Evolutionary conservation across 2,329 filamentous ascomycete genomes (phyloP), one percentile per base, ranked within the genome.

Genomic region (Biscogniauxia sp.): DNA sequence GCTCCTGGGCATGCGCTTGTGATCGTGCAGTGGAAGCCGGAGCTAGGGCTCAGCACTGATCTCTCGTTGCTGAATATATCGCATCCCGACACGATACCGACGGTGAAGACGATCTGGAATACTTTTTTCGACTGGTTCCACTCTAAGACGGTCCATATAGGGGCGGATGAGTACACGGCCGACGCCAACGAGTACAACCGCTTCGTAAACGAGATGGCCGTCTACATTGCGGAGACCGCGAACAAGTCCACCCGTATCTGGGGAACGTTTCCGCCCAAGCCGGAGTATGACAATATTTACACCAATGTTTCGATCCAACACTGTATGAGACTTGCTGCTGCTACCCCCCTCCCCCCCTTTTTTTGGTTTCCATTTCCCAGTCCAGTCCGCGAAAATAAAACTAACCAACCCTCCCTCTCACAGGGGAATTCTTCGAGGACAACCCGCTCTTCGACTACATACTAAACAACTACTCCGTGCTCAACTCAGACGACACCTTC

Each of bases 11-110:
- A 88, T 61, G 79, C 81, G 1, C 72, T 87, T 1, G 78, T 79
- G 5, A 79, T 87, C 23, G 81, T 81, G 0, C 83, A 87, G 65
- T 87, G 84, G 84, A 84, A 81, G 62, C 84, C 84, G 0, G 77
- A 86, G 61, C 70, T 87, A 17, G 83, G 79, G 0, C 72, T 84
- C 11, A 69, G 72, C 2, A 68, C 62, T 13, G 78, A 82, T 57
- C 70, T 80, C 4, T 83, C 82, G 53, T 72, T 86, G 56, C 72
- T 87, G 5, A 85, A 86, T 61, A 77, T 86, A 53, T 79, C 81
- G 0, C 77, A 85, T 59, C 82, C 83, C 0, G 81, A 83, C 0
- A 81, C 83, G 0, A 79, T 84, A 41, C 79, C 82, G 0, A 78
- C 79, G 0, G 76, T 86, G 68, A 76, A 85, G 66, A 73, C 77